These are phyloP conservation scores for Biancaea sappan DNA, from an alignment of 306 rosid genomes.

Conservation along the genomic window DNA sequence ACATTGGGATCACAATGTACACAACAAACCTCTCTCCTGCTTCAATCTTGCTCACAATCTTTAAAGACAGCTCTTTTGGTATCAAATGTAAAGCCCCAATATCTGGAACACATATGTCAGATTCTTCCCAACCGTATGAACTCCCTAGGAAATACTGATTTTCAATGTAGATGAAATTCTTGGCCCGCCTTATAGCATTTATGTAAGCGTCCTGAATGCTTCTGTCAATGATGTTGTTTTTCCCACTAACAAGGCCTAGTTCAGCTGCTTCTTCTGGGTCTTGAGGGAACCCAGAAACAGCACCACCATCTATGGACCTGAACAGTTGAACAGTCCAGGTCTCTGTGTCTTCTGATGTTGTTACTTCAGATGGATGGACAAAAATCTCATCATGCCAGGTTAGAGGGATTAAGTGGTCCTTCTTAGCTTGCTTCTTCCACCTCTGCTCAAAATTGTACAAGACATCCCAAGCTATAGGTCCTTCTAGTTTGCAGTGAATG, in stretches of 20 bases:
- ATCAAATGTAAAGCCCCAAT: conserved; percentile 75
- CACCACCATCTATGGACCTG: conserved; percentile 84
- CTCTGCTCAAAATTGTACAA: conserved; percentile 79
- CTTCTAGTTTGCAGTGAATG: conserved; percentile 71
- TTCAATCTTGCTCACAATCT: conserved; percentile 80
- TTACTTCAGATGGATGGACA: conserved; percentile 27
- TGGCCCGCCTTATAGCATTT: conserved; percentile 71
- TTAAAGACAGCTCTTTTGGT: conserved; percentile 78
- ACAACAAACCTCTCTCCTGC: conserved; percentile 65
- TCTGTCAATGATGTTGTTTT: conserved; percentile 60
- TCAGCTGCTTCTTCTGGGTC: conserved; percentile 39
- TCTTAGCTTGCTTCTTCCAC: conserved; percentile 54
- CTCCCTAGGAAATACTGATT: conserved; percentile 89
- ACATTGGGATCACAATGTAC: conserved; percentile 82
- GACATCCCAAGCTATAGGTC: conserved; percentile 67
- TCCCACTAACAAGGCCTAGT: conserved; percentile 72
- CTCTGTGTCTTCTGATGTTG: conserved; percentile 32
- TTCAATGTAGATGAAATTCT: conserved; percentile 79
- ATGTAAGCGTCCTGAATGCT: conserved; percentile 85
- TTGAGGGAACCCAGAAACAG: conserved; percentile 57
- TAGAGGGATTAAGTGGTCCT: conserved; percentile 26
- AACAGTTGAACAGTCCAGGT: conserved; percentile 83
- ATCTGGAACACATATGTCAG: conserved; percentile 51
- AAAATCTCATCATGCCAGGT: conserved; percentile 29
- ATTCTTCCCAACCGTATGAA: conserved; percentile 70